Evolutionary conservation across 1,284 basidiomycete species (phyloP), one percentile per base, ranked within the genome.

Genomic region (Rhodotorula sp.): DNA sequence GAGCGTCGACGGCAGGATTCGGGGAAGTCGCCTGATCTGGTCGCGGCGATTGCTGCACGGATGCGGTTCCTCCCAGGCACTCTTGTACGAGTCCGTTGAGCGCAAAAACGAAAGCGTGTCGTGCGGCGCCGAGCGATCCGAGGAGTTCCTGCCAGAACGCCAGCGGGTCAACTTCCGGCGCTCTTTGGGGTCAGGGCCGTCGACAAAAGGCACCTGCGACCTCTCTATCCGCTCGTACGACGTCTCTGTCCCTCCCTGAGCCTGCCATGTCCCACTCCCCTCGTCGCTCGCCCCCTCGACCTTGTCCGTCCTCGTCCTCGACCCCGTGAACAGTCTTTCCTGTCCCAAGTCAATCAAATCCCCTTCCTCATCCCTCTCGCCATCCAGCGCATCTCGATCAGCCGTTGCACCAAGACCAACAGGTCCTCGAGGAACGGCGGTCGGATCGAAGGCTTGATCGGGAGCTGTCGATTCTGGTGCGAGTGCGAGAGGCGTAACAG

Each of bases 61-160:
- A 18, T 10, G 9, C 18, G 8, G 46, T 30, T 34, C 16, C 20
- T 18, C 52, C 24, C n/a, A 70, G 44, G 40, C 46, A 62, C 28
- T 65, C 61, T 9, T 65, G 63, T 15, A 74, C 16, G 10, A 74
- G 55, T 18, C 68, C 58, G 44, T 59, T 30, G n/a, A 74, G 62
- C 5, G 73, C 70, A 13, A 67, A 67, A 7, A 70, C 57, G 58
- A 74, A 74, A 4, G 70, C 73, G n/a, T 68, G 68, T 48, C 62
- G 59, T 3, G 73, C 73, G 9, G 67, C 68, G 0, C 56, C 52
- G 20, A 74, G 57, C 1, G 66, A 66, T 7, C 66, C 64, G n/a
- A 67, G 26, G 16, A 70, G 24, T n/a, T 72, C 68, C 64, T 74
- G 54, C n/a, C 24, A n/a, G 28, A 22, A 37, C 4, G 11, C n/a